Base-by-base conservation (phyloP, 495 filamentous ascomycete species). In the Hypoxylon fragiforme region DNA sequence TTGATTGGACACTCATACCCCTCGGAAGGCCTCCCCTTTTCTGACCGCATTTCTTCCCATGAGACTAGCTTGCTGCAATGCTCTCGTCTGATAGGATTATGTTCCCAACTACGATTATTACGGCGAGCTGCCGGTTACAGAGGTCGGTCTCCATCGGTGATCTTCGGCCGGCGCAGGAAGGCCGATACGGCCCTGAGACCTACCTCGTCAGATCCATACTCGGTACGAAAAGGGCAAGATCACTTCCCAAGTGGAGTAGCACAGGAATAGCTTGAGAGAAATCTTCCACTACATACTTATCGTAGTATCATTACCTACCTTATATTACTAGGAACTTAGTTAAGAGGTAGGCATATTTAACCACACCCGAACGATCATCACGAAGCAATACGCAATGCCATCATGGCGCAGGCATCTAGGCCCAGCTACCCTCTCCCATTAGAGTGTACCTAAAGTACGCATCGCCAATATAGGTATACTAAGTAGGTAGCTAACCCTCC, bases 91-190 rank as follows among this genome's bases (percentile, higher is more conserved):
- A 37, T 53, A 39, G 55, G 43, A 53, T 52, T 35, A 36, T 44
- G 43, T 45, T 36, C 38, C 39, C 42, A 12, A 31, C 41, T 39
- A 44, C 37, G 34, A 30, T 30, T 19, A 50, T 21, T 36, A 57
- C 58, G 58, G 58, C 58, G 58, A 62, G 58, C 58, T 62, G 57
- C 57, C 57, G 57, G 57, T 55, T 61, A 47, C 55, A 61, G 57
- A 46, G 57, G 57, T 61, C 51, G 51, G 57, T 56, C 57, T 52
- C 57, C 49, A 43, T 56, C 58, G 58, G 58, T 40, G 58, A 56
- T 45, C 42, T 37, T 56, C 58, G 42, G 49, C 58, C 58, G 51
- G 52, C 24, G 43, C 15, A 15, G 39, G 48, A 21, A 62, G 37
- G 58, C 51, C 58, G 58, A 56, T 26, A 51, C 58, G 51, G 58